Evolutionary conservation across 1,284 basidiomycete species (phyloP).

Genomic region (Earliella scabrosa): DNA sequence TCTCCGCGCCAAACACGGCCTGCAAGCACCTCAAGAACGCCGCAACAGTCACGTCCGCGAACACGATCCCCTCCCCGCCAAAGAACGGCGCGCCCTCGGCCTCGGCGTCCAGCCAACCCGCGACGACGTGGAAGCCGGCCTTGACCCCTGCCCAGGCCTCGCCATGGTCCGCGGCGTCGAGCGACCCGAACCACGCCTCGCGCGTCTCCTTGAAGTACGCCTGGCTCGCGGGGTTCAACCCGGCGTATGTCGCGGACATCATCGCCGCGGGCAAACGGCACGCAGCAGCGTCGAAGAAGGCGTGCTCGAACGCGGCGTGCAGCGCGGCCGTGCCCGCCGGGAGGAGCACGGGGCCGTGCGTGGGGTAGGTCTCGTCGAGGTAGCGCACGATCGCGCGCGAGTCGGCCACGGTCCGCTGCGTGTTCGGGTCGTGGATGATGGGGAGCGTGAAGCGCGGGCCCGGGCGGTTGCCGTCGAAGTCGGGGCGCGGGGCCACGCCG

Average conservation of each 20-base stretch:
- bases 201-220: too few relatives aligned
- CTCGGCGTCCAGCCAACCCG: constrained; percentile 34
- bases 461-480: constrained; percentile 6
- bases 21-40: constrained; percentile 35
- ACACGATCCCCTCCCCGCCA: constrained; percentile 35
- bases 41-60: constrained; percentile 42
- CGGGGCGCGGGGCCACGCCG: constrained; percentile 28
- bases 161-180: too few relatives aligned
- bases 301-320: background rate
- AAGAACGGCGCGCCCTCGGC: constrained; percentile 30
- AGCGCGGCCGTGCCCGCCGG: constrained; percentile 24
- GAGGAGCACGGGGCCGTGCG: constrained; percentile 20
- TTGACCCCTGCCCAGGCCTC: background rate
- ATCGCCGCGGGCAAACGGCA: too few relatives aligned
- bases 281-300: background rate
- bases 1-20: constrained; percentile 39
- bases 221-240: too few relatives aligned
- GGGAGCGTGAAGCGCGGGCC: constrained; percentile 26
- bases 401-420: constrained; percentile 28
- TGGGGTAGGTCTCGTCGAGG: constrained; percentile 34
- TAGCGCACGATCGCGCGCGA: constrained; percentile 33
- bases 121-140: background rate
- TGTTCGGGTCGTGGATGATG: constrained; percentile 23
- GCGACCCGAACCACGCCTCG: too few relatives aligned
- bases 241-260: too few relatives aligned